Base-by-base conservation (phyloP, 2,329 filamentous ascomycete species). In the Ophiostoma tasmaniense region DNA sequence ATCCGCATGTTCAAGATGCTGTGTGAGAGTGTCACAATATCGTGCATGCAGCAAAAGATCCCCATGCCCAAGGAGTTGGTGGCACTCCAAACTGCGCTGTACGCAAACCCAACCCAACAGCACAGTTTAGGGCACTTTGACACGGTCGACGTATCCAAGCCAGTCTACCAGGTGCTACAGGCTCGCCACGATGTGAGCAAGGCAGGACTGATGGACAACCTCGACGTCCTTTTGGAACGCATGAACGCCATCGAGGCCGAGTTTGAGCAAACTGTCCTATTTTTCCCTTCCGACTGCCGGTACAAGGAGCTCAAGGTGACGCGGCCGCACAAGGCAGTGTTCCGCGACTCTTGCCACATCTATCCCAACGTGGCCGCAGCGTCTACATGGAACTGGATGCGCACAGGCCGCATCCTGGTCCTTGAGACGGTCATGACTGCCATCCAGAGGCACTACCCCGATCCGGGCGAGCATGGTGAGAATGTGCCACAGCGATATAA, bases 1-100 rank as follows among this genome's bases (percentile, higher is more conserved):
- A 76, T 79, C 50, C 78, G 81, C 68, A 83, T 86, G 81, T 86
- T 86, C 73, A 77, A 82, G 68, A 84, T 85, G 80, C 78, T 85
- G 37, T 82, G 79, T 39, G 80, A 85, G 68, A 81, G 80, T 67
- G 79, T 84, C 42, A 77, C 85, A 70, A 81, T 85, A 71, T 82
- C 80, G 72, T 85, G 83, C 73, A 79, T 85, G 33, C 83, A 84
- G 71, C 79, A 79, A 66, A 80, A 80, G 42, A 75, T 81, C 35
- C 79, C 81, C 14, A 80, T 85, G 77, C 84, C 84, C 3, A 73
- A 78, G n/a, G 75, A 78, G 42, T 77, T 86, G 70, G 75, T 81
- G 37, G 77, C 83, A 30, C 80, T 85, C 61, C 80, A 82, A 66
- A 74, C 76, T 30, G 78, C 82, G 66, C 78, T 84, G 59, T n/a